Conservation (phyloP, 306 rosid species). For the Ziziphus jujuba region DNA sequence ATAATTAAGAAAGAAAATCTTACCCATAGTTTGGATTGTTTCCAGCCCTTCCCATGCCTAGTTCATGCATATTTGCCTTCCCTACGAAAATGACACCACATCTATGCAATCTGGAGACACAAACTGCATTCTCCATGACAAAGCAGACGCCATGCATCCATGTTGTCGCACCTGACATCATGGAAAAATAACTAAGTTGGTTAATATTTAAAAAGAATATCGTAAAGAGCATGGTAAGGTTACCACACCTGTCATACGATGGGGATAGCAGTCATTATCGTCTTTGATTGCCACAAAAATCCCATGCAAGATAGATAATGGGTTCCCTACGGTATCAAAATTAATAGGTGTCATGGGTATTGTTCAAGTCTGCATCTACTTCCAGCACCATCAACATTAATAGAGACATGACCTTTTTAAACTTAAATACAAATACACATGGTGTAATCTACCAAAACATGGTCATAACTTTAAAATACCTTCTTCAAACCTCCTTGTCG, state of each 20-base stretch:
- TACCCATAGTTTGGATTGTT: constrained; percentile 92
- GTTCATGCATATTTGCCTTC: constrained; percentile 96
- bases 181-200: constrained; percentile 22
- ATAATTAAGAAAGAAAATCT: constrained; percentile 18
- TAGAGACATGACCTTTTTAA: background rate
- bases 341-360: constrained; percentile 10
- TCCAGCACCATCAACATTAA: constrained; percentile 16
- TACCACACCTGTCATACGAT: constrained; percentile 78
- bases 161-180: constrained; percentile 70
- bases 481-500: constrained; percentile 82
- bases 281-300: constrained; percentile 93
- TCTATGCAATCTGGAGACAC: constrained; percentile 71
- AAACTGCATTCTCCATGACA: constrained; percentile 58
- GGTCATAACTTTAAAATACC: constrained; percentile 38
- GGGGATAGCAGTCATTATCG: constrained; percentile 88
- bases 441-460: background rate
- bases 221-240: background rate
- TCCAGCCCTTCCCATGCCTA: constrained; percentile 98
- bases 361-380: no score
- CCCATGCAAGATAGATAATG: constrained; percentile 89
- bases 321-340: constrained; percentile 58
- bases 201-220: no score
- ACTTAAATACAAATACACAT: background rate
- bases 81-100: constrained; percentile 90
- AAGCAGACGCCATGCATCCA: constrained; percentile 94